phyloP scores from a whole-genome alignment of 768 basidiomycete species.

The Mycena vulgaris region DNA sequence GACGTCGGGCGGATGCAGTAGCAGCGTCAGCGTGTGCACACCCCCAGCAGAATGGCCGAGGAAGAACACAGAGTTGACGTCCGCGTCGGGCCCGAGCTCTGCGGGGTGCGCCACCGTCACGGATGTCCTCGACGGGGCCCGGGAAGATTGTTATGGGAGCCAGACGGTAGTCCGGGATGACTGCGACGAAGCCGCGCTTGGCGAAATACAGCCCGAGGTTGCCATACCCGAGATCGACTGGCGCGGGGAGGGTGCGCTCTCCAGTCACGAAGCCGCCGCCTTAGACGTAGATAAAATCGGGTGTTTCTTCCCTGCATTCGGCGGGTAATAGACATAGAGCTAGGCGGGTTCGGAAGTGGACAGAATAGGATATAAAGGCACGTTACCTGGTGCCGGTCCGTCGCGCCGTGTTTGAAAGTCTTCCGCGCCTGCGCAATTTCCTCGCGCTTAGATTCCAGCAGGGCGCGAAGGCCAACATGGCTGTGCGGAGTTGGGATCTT shows the following conservation, averaged over 20 bases:
- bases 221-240: constrained; percentile 68
- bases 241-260: constrained; percentile 60
- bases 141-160: constrained; percentile 73
- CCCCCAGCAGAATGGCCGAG: constrained; percentile 78
- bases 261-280: constrained; percentile 76
- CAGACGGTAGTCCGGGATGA: constrained; percentile 80
- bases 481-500: no score
- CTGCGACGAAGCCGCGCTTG: constrained; percentile 68
- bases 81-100: constrained; percentile 51
- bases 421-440: constrained; percentile 64
- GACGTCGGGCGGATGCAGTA: constrained; percentile 57
- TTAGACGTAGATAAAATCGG: constrained; percentile 77
- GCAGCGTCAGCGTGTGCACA: constrained; percentile 61
- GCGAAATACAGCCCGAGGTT: constrained; percentile 76
- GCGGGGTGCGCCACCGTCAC: constrained; percentile 63
- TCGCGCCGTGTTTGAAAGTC: constrained; percentile 71
- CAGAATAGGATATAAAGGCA: not conserved
- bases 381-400: constrained; percentile 66
- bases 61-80: constrained; percentile 61
- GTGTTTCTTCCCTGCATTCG: constrained; percentile 41
- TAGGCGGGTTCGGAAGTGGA: constrained; percentile 44
- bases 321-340: constrained; percentile 80
- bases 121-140: constrained; percentile 67
- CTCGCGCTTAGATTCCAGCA: constrained; percentile 63
- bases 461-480: constrained; percentile 64